Evolutionary conservation across 495 filamentous ascomycete genomes (phyloP).

Genomic region (Hyaloscypha bicolor): DNA sequence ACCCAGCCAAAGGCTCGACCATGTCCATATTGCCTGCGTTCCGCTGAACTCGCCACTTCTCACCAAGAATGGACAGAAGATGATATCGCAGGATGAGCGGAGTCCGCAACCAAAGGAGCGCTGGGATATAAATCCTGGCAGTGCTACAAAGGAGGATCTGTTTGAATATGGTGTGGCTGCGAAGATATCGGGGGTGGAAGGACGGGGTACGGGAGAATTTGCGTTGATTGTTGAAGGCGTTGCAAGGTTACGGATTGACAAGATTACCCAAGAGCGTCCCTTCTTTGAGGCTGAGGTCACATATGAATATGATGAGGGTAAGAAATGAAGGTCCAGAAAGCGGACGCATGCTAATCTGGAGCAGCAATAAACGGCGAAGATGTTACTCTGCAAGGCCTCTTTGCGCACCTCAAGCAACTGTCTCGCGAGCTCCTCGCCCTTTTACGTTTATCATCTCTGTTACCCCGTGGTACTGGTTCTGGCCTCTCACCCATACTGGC

Average conservation of each 20-base stretch:
- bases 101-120: conserved; percentile 49
- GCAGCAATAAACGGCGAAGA: conserved; percentile 47
- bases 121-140: conserved; percentile 43
- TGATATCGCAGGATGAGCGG: conserved; percentile 45
- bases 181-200: conserved; percentile 82
- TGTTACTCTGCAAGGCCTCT: conserved; percentile 63
- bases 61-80: conserved; percentile 66
- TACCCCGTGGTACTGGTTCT: conserved; percentile 60
- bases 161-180: conserved; percentile 77
- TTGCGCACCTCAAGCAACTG: conserved; percentile 77
- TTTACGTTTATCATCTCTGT: conserved; percentile 72
- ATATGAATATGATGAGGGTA: conserved; percentile 61
- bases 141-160: conserved; percentile 68
- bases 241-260: conserved; percentile 73
- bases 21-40: conserved; percentile 78
- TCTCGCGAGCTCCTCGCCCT: conserved; percentile 82
- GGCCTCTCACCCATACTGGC: conserved; percentile 81
- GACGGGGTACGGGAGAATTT: conserved; percentile 74
- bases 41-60: conserved; percentile 74
- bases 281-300: conserved; percentile 81
- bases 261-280: conserved; percentile 73
- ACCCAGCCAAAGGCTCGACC: conserved; percentile 60
- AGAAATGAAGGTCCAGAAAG: conserved; percentile 13
- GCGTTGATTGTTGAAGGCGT: conserved; percentile 85
- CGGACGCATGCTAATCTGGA: conserved; percentile 25